Base-by-base conservation (phyloP, 179 eudicot genomes). In the Nepenthes alata region DNA sequence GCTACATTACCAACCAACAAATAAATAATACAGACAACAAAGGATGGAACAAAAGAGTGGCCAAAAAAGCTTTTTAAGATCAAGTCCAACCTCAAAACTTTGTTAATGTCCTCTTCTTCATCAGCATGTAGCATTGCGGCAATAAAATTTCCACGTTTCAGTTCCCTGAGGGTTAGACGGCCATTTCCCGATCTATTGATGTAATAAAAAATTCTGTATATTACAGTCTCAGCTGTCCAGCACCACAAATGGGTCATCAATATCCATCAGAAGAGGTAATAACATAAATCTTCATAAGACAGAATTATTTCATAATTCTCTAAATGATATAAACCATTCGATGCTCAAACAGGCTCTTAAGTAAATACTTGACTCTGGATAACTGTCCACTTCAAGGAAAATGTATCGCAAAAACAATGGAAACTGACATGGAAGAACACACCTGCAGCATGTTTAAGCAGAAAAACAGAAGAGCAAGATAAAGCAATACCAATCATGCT, bases 21-120 rank as follows among this genome's bases (percentile, higher is more conserved):
- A 14, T 35, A 6, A 4, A 25, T 9, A 55, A 35, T 34, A 55
- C 12, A 9, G 13, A 38, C 6, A 14, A 25, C 12, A 35, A 55
- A 55, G 10, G 6, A 1, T 13, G 9, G 2, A 3, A 15, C 9
- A 37, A 55, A 2, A 16, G 9, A 35, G 12, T 16, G 3, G 37
- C 4, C 12, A 35, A 55, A 2, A 16, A 34, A 9, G 12, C 11
- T 52, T 16, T 12, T 61, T 37, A 47, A 10, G 11, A 37, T 51
- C 13, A 75, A 55, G 51, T 62, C 54, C 60, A 57, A 94, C 99
- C 96, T 81, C 65, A 94, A 64, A 53, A 94, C 99, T 81, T 94
- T 90, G 78, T 94, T 94, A 49, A 94, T 94, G 72, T 94, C 99
- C 74, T 94, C 99, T 79, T 90, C 99, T 67, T 94, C 99, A 67